Evolutionary conservation across 345 rosid species (phyloP).

Genomic region (Turritis glabra): DNA sequence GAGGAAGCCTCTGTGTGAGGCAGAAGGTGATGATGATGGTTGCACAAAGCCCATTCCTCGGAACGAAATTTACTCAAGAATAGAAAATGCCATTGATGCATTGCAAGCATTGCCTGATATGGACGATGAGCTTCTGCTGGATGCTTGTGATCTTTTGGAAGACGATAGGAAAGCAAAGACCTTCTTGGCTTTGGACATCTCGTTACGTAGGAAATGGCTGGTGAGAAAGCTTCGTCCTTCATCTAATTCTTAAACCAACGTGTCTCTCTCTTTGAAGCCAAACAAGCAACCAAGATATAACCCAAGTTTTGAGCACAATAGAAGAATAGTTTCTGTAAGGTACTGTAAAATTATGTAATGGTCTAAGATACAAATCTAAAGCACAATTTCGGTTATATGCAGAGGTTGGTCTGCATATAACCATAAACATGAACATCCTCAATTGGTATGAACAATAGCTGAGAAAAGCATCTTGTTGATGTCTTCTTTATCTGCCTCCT

Average conservation of each 20-base stretch:
- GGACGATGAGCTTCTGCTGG: conserved; percentile 71
- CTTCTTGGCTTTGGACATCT: conserved; percentile 63
- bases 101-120: conserved; percentile 69
- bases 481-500: conserved; percentile 58
- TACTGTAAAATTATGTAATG: conserved; percentile 16
- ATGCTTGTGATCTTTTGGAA: conserved; percentile 84
- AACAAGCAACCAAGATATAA: neutral
- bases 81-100: conserved; percentile 55
- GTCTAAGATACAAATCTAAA: conserved; percentile 16
- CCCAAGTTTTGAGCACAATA: neutral
- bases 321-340: neutral
- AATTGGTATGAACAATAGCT: conserved; percentile 59
- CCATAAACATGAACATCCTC: conserved; percentile 19
- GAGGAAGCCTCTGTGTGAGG: conserved; percentile 35
- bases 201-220: conserved; percentile 73
- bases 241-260: neutral
- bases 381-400: neutral
- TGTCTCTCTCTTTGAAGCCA: neutral
- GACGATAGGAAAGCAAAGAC: conserved; percentile 80
- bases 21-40: conserved; percentile 32
- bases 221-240: conserved; percentile 67
- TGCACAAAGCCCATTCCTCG: conserved; percentile 1
- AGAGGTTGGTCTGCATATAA: neutral
- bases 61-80: conserved; percentile 35
- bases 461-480: conserved; percentile 79